These are phyloP conservation scores for Auriscalpium orientale DNA, from an alignment of 768 basidiomycete species.

Conservation along the genomic window DNA sequence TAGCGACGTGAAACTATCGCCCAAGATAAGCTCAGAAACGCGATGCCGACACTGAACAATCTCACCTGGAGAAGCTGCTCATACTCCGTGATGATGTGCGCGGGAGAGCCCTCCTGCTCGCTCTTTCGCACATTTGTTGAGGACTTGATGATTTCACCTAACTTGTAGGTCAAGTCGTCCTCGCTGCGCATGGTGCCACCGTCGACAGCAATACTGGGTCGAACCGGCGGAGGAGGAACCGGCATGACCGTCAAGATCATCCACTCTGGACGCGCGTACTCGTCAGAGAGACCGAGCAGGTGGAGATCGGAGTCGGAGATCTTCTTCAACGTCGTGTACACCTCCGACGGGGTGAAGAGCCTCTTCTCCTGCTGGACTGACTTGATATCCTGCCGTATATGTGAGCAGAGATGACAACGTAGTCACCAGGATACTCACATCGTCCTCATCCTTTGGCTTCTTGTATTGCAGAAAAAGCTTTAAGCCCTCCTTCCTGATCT, in stretches of 20 bases:
- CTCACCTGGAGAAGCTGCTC: constrained; percentile 90
- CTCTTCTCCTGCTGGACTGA: constrained; percentile 77
- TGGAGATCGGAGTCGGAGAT: constrained; percentile 85
- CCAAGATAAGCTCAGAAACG: neutral
- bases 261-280: constrained; percentile 97
- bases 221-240: constrained; percentile 95
- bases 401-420: neutral
- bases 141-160: constrained; percentile 94
- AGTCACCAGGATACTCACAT: constrained; percentile 22
- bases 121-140: constrained; percentile 87
- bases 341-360: constrained; percentile 75
- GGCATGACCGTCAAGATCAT: constrained; percentile 98
- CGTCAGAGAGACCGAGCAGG: constrained; percentile 86
- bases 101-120: constrained; percentile 95
- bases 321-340: constrained; percentile 94
- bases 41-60: constrained; percentile 1
- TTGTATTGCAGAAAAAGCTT: constrained; percentile 95
- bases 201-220: constrained; percentile 95
- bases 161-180: constrained; percentile 97
- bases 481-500: constrained; percentile 87
- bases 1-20: constrained; percentile 89
- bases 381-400: constrained; percentile 57
- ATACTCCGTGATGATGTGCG: constrained; percentile 91
- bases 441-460: constrained; percentile 89
- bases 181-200: constrained; percentile 96